phyloP scores from a whole-genome alignment of 371 early-diverging fungal species.

The Parasitella parasitica region DNA sequence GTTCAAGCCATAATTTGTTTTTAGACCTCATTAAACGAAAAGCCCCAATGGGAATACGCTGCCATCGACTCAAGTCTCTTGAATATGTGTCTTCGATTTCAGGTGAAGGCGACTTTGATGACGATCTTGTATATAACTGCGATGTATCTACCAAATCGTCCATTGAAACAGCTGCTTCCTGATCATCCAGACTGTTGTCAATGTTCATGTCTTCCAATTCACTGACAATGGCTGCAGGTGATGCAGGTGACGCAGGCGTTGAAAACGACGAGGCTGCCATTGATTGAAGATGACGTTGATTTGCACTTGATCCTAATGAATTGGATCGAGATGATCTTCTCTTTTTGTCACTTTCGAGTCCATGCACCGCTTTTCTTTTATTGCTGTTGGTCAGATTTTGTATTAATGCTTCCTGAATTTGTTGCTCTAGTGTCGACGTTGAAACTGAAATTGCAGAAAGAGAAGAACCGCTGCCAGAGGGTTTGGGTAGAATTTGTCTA shows the following conservation, averaged over 20 bases:
- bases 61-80: conserved; percentile 60
- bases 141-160: conserved; percentile 64
- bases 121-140: conserved; percentile 40
- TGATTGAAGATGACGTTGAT: background rate
- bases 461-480: conserved; percentile 14
- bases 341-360: background rate
- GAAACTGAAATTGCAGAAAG: background rate
- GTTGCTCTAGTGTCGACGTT: conserved; percentile 9
- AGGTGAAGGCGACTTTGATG: conserved; percentile 54
- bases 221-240: conserved; percentile 12
- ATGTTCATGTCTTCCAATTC: conserved; percentile 12
- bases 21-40: conserved; percentile 52
- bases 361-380: background rate
- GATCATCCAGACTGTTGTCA: background rate
- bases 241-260: conserved; percentile 15
- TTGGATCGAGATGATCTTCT: conserved; percentile 8
- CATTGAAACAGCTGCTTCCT: conserved; percentile 41
- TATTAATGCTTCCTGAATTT: conserved; percentile 11
- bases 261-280: conserved; percentile 2
- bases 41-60: conserved; percentile 62
- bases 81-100: conserved; percentile 42
- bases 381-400: background rate
- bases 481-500: conserved; percentile 27
- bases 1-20: conserved; percentile 48
- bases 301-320: background rate